Evolutionary conservation across 169 alveolate genomes (phyloP), one percentile per base, ranked within the genome.

Genomic region (Amoebophrya sp.): DNA sequence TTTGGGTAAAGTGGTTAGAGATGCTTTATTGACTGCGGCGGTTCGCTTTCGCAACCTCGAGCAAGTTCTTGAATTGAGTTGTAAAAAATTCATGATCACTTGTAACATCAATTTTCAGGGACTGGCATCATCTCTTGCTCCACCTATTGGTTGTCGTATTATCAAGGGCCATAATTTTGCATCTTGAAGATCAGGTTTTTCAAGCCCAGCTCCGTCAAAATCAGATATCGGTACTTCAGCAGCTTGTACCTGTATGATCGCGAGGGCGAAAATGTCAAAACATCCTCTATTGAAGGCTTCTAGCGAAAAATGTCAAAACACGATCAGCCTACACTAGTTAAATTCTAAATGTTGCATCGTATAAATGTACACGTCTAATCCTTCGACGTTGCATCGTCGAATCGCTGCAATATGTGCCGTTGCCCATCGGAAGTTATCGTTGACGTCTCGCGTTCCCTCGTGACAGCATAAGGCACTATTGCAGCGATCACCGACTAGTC

Each of bases 61-160:
- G n/a, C n/a, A n/a, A n/a, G n/a, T n/a, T n/a, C n/a, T n/a, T n/a
- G 98, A 98, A 2, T 97, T 96, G 10, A 97, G 98, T 89, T 93
- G 93, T 34, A 95, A 95, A 90, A 29, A 40, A 12, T 41, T 33
- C 78, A n/a, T 29, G n/a, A 39, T 36, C 26, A 34, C 29, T 29
- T 40, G 36, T 41, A 76, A 0, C 24, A 34, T 34, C 10, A 33
- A 33, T 0, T 2, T 18, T 23, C 26, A 41, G 29, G 41, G 54
- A 23, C 53, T 29, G 34, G 6, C 89, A 83, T 3, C 47, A 14
- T 90, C 14, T 18, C 6, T 36, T 78, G 14, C 12, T 26, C 41
- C 41, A 29, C 77, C 47, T 3, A 6, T 1, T 78, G 23, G 18
- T 23, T 33, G 23, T 24, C 34, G 23, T 1, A 40, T n/a, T 14